Conservation (phyloP, 2,329 filamentous ascomycete species). For the Penicillium polonicum region DNA sequence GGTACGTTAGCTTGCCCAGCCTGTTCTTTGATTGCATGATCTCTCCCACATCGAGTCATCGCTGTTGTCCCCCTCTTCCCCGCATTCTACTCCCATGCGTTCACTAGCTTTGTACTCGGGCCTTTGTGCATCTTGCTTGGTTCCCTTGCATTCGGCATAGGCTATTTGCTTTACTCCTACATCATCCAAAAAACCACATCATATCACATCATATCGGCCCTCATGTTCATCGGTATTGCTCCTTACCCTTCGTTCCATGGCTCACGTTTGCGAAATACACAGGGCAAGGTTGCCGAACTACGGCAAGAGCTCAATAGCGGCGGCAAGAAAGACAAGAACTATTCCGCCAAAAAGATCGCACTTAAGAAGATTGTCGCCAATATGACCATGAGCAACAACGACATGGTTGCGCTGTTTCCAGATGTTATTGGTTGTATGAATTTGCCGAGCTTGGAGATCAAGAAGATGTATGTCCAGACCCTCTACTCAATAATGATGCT, state of each 20-base stretch:
- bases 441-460: slow-evolving; percentile 91
- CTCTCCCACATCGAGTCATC: neutral
- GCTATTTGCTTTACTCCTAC: slow-evolving; percentile 5
- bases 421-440: slow-evolving; percentile 96
- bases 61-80: slow-evolving; percentile 16
- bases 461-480: slow-evolving; percentile 77
- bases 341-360: slow-evolving; percentile 91
- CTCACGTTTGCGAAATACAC: slow-evolving; percentile 47
- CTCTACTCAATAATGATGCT: neutral
- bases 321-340: slow-evolving; percentile 97
- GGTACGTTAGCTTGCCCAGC: slow-evolving; percentile 59
- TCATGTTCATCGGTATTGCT: slow-evolving; percentile 32
- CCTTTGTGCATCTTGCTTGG: slow-evolving; percentile 4
- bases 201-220: slow-evolving; percentile 2
- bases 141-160: slow-evolving; percentile 1
- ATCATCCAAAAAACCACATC: neutral
- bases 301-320: slow-evolving; percentile 90
- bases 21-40: slow-evolving; percentile 22
- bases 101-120: neutral
- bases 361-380: slow-evolving; percentile 99
- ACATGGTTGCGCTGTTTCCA: slow-evolving; percentile 96
- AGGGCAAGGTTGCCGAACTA: slow-evolving; percentile 99
- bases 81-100: slow-evolving; percentile 17
- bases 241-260: slow-evolving; percentile 29
- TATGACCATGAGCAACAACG: slow-evolving; percentile 99